These are phyloP conservation scores for Santalum album DNA, from an alignment of 164 flowering plant genomes.

Conservation along the genomic window DNA sequence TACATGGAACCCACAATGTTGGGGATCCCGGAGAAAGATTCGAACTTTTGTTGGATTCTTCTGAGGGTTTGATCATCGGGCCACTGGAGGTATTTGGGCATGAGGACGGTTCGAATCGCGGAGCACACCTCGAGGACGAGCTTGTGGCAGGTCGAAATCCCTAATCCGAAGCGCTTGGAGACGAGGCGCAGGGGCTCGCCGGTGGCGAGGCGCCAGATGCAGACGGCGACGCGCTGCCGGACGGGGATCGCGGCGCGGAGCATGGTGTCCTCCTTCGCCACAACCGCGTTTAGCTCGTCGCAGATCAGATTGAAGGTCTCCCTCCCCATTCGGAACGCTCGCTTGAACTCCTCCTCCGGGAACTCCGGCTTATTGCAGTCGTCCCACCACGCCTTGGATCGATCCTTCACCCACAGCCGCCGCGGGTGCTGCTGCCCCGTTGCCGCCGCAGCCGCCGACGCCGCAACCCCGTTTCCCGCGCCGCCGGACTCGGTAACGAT, in stretches of 20 bases:
- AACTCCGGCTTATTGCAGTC: constrained; percentile 36
- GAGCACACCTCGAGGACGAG: constrained; percentile 5
- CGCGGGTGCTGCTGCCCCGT: constrained; percentile 20
- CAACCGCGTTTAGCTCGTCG: constrained; percentile 34
- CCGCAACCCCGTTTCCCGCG: constrained; percentile 1
- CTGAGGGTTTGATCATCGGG: not conserved
- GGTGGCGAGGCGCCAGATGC: constrained; percentile 61
- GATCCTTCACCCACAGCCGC: constrained; percentile 40
- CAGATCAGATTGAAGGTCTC: constrained; percentile 42
- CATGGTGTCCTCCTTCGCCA: constrained; percentile 45
- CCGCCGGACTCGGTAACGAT: not conserved
- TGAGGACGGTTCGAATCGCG: not conserved
- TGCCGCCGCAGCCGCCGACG: constrained; percentile 2
- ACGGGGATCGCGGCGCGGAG: constrained; percentile 56
- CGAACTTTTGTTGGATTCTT: not conserved
- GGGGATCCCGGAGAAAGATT: not conserved
- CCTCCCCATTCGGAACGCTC: constrained; percentile 40
- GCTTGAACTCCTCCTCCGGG: constrained; percentile 46
- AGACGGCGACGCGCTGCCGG: constrained; percentile 56
- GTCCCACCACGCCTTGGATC: constrained; percentile 49
- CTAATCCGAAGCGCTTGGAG: constrained; percentile 51
- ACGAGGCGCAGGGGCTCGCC: constrained; percentile 60
- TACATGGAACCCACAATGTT: not conserved
- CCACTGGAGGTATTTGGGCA: constrained; percentile 4
- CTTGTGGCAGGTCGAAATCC: constrained; percentile 22